Percentiles rank a stretch among this genome's conserved stretches.
Evolutionary conservation across 1,284 basidiomycete species (phyloP).

Genomic region (Papiliotrema fonsecae): DNA sequence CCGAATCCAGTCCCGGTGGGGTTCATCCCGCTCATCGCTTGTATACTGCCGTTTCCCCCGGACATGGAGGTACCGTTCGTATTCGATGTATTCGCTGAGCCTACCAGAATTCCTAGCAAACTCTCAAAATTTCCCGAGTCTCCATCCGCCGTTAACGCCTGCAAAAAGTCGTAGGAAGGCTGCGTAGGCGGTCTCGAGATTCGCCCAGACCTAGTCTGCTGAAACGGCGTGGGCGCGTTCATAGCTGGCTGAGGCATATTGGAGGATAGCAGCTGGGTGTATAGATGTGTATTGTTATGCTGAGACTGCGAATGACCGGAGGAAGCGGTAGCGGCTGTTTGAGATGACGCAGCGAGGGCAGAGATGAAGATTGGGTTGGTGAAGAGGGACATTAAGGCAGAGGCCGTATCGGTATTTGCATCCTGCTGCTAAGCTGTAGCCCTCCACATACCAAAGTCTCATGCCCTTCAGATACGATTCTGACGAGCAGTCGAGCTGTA

Average conservation of each 20-base stretch:
- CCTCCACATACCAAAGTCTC: neutral
- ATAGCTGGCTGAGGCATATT: neutral
- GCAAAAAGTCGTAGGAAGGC: conserved; percentile 1
- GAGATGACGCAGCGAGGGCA: conserved; percentile 1
- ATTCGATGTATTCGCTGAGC: too few species aligned
- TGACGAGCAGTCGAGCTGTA: too few species aligned
- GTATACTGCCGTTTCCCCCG: neutral
- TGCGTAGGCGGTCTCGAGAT: conserved; percentile 13
- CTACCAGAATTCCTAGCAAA: neutral
- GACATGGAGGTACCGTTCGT: neutral
- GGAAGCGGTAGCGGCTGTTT: neutral
- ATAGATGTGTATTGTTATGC: neutral
- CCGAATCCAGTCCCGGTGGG: neutral
- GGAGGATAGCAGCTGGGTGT: too few species aligned
- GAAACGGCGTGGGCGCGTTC: conserved; percentile 5
- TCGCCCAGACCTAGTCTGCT: conserved; percentile 14
- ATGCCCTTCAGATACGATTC: neutral
- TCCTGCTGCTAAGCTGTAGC: neutral
- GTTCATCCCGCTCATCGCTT: neutral
- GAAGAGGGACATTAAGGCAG: neutral
- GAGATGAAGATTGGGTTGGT: conserved; percentile 2
- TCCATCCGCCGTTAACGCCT: conserved; percentile 1
- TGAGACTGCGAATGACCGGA: neutral
- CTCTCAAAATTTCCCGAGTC: neutral
- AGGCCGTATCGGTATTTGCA: neutral